phyloP scores from a whole-genome alignment of 495 filamentous ascomycete species.

The Glutinoglossum americanum region DNA sequence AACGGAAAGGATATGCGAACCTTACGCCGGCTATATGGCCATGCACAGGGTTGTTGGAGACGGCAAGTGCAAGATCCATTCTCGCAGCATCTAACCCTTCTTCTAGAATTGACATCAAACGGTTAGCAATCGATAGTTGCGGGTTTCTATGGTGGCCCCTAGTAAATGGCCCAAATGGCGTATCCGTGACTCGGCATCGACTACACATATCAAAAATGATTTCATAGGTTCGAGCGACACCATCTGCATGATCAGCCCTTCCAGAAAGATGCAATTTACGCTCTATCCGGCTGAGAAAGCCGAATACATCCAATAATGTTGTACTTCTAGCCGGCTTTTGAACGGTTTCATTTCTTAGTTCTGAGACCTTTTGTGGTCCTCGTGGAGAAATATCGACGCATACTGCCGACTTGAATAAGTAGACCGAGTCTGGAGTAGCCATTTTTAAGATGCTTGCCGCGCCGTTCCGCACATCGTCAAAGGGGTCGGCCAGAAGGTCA shows the following conservation, averaged over 20 bases:
- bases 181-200: neutral
- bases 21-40: constrained; percentile 43
- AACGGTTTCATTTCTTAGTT: constrained; percentile 1
- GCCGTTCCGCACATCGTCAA: constrained; percentile 66
- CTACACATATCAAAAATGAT: constrained; percentile 9
- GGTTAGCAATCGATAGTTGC: constrained; percentile 20
- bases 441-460: constrained; percentile 37
- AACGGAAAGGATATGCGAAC: constrained; percentile 17
- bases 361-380: neutral
- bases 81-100: constrained; percentile 32
- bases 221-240: constrained; percentile 36
- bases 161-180: neutral
- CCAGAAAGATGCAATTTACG: constrained; percentile 25
- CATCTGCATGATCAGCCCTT: constrained; percentile 71
- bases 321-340: neutral
- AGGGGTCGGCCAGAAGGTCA: constrained; percentile 69
- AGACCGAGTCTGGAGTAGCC: constrained; percentile 14
- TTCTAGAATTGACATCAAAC: constrained; percentile 29
- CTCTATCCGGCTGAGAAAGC: constrained; percentile 6
- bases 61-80: constrained; percentile 33
- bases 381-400: neutral
- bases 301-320: constrained; percentile 5
- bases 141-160: neutral
- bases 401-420: neutral
- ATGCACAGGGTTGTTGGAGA: constrained; percentile 45